Evolutionary conservation across 768 basidiomycete species (phyloP).

Genomic region (Boletellus emodensis): DNA sequence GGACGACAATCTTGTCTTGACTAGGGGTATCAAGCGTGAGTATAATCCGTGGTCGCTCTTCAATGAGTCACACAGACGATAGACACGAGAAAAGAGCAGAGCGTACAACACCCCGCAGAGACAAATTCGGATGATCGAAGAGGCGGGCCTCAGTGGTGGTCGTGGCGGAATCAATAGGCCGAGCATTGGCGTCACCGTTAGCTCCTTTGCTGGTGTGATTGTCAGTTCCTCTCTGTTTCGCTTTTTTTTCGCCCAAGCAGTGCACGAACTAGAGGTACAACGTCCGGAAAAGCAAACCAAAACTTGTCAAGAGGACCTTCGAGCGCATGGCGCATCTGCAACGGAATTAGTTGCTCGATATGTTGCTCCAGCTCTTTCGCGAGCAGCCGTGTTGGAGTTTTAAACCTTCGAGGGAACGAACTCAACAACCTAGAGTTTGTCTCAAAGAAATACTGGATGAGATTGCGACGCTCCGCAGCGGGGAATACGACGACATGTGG

Average conservation of each 20-base stretch:
- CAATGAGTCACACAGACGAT: slow-evolving; percentile 61
- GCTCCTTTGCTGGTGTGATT: slow-evolving; percentile 61
- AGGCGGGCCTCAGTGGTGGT: slow-evolving; percentile 62
- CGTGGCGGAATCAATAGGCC: slow-evolving; percentile 73
- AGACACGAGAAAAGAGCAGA: slow-evolving; percentile 63
- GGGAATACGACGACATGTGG: slow-evolving; percentile 78
- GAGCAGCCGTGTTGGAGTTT: slow-evolving; percentile 81
- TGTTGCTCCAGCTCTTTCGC: slow-evolving; percentile 74
- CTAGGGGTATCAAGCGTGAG: slow-evolving; percentile 79
- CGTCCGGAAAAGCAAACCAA: slow-evolving; percentile 57
- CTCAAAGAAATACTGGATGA: slow-evolving; percentile 79
- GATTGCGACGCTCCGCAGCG: slow-evolving; percentile 71
- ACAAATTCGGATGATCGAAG: slow-evolving; percentile 72
- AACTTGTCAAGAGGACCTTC: slow-evolving; percentile 64
- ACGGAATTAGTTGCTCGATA: slow-evolving; percentile 80
- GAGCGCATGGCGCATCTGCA: slow-evolving; percentile 91
- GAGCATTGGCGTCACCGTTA: slow-evolving; percentile 65
- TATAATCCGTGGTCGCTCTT: slow-evolving; percentile 69
- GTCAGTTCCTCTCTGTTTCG: slow-evolving; percentile 41
- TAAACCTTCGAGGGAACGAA: slow-evolving; percentile 68
- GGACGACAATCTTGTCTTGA: slow-evolving; percentile 75
- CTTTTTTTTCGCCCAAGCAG: background rate
- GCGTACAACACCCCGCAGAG: slow-evolving; percentile 64
- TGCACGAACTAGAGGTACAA: slow-evolving; percentile 4
- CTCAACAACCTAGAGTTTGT: slow-evolving; percentile 83